These are phyloP conservation scores for Limtongozyma cylindracea DNA, from an alignment of 805 yeast genomes.

Conservation along the genomic window DNA sequence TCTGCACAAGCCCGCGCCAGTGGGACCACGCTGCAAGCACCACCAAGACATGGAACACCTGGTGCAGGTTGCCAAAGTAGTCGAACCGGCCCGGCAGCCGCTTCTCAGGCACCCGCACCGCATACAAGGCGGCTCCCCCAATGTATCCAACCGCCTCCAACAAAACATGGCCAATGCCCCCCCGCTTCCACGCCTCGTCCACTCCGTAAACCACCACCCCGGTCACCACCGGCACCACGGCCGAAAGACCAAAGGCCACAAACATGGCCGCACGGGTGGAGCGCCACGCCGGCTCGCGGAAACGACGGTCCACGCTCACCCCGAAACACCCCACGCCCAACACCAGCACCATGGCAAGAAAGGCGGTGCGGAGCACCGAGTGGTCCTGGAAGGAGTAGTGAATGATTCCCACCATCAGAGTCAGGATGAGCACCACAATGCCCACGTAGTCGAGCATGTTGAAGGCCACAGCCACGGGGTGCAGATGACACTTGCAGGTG, in stretches of 20 bases:
- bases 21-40: constrained; percentile 60
- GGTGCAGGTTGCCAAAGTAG: constrained; percentile 61
- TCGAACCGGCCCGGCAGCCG: constrained; percentile 21
- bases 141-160: constrained; percentile 57
- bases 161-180: constrained; percentile 35
- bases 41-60: constrained; percentile 56
- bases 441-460: constrained; percentile 60
- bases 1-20: constrained; percentile 22
- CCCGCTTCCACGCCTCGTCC: constrained; percentile 18
- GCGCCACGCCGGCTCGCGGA: constrained; percentile 49
- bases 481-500: constrained; percentile 41
- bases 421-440: constrained; percentile 36
- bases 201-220: constrained; percentile 26
- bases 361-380: constrained; percentile 9
- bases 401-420: constrained; percentile 7
- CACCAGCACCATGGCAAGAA: constrained; percentile 16
- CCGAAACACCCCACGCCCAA: constrained; percentile 35
- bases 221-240: constrained; percentile 37
- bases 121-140: constrained; percentile 59
- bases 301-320: constrained; percentile 37
- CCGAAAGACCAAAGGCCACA: constrained; percentile 58
- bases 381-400: constrained; percentile 19
- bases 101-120: constrained; percentile 57
- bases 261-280: constrained; percentile 59
- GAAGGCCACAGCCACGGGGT: constrained; percentile 22